Evolutionary conservation across 1,284 basidiomycete genomes (phyloP).

Genomic region (Apiotrichum laibachii): DNA sequence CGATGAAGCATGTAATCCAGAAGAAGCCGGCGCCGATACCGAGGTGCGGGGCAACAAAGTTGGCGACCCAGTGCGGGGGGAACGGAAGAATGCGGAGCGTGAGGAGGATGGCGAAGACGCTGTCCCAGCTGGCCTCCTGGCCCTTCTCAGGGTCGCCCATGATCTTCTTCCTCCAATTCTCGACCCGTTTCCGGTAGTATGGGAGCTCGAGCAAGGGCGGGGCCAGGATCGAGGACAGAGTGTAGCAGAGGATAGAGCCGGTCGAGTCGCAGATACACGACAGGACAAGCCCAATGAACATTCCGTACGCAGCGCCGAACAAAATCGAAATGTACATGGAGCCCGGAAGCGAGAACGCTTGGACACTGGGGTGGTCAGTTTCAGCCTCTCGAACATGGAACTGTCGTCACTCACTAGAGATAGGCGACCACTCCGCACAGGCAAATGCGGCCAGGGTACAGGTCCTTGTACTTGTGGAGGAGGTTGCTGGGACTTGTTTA

Average conservation of each 20-base stretch:
- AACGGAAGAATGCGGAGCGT: constrained; percentile 85
- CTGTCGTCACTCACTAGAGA: constrained; percentile 66
- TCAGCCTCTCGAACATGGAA: no score
- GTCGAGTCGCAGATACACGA: constrained; percentile 87
- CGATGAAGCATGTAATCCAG: constrained; percentile 86
- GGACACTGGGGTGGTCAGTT: constrained; percentile 60
- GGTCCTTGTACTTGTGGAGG: constrained; percentile 82
- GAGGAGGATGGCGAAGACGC: constrained; percentile 69
- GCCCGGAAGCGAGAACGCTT: constrained; percentile 93
- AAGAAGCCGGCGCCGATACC: constrained; percentile 81
- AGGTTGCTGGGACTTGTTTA: constrained; percentile 51
- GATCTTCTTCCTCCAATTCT: constrained; percentile 50
- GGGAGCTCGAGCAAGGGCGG: constrained; percentile 82
- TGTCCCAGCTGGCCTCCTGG: constrained; percentile 44
- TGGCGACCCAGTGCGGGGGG: constrained; percentile 91
- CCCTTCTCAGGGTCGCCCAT: constrained; percentile 50
- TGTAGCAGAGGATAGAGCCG: constrained; percentile 89
- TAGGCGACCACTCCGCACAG: constrained; percentile 83
- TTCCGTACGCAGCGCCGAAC: constrained; percentile 93
- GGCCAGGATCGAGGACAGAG: constrained; percentile 83
- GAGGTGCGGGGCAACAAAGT: constrained; percentile 88
- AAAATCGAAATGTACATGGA: constrained; percentile 98
- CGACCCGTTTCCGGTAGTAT: constrained; percentile 59
- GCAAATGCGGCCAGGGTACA: constrained; percentile 75
- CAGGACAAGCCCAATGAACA: constrained; percentile 82